A percentile compares a stretch with the other conserved stretches of the same genome.
phyloP scores from a whole-genome alignment of 805 yeast species.

The Grigorovia jiainica region DNA sequence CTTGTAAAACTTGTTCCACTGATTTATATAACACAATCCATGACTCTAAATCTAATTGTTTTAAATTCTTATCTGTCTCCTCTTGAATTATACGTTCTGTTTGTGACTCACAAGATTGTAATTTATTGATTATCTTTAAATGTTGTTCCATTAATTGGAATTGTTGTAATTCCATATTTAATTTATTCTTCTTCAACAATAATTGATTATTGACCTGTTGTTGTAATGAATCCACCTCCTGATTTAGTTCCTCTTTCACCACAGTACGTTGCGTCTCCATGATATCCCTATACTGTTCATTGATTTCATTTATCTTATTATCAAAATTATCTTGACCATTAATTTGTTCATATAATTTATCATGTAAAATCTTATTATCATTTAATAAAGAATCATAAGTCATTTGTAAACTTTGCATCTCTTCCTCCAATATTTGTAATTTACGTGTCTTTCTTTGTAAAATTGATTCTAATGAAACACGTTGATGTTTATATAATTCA shows the following conservation, averaged over 20 bases:
- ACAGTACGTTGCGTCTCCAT: neutral
- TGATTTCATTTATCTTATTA: neutral
- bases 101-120: neutral
- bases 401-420: slow-evolving; percentile 5
- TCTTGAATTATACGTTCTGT: neutral
- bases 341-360: neutral
- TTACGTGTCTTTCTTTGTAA: slow-evolving; percentile 56
- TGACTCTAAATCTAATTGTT: slow-evolving; percentile 10
- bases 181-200: slow-evolving; percentile 6
- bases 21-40: slow-evolving; percentile 14
- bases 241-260: neutral
- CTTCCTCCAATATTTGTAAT: slow-evolving; percentile 42
- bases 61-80: slow-evolving; percentile 1
- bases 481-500: slow-evolving; percentile 68
- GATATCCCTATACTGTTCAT: neutral
- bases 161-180: slow-evolving; percentile 13
- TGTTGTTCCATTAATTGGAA: slow-evolving; percentile 7
- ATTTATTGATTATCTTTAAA: neutral
- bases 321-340: neutral
- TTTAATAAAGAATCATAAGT: neutral
- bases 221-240: neutral
- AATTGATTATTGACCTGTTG: neutral
- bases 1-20: slow-evolving; percentile 10
- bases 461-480: slow-evolving; percentile 34
- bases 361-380: neutral